Base-by-base conservation (phyloP, 1,284 basidiomycete genomes). In the Rhodotorula glutinis region DNA sequence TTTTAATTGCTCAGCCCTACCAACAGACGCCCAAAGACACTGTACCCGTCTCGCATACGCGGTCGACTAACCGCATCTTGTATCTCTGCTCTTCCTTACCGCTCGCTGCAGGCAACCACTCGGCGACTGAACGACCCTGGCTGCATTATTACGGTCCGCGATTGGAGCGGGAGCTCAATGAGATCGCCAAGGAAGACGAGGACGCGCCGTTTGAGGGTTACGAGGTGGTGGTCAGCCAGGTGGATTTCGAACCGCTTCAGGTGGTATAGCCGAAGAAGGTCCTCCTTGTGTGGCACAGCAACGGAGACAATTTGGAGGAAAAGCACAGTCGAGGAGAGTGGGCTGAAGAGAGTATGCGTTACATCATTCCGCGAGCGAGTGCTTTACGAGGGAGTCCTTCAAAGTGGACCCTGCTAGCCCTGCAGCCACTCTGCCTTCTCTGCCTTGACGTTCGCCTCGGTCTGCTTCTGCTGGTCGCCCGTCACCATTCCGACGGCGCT, bases 341-440 rank as follows among this genome's bases (percentile, higher is more conserved):
- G n/a, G n/a, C n/a, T n/a, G n/a, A n/a, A n/a, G n/a, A n/a, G n/a
- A n/a, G n/a, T n/a, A n/a, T n/a, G n/a, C n/a, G n/a, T n/a, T n/a
- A n/a, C n/a, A n/a, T n/a, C n/a, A n/a, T n/a, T n/a, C n/a, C n/a
- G n/a, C n/a, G n/a, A n/a, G n/a, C n/a, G n/a, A n/a, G n/a, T n/a
- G n/a, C n/a, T n/a, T n/a, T n/a, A n/a, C n/a, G n/a, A n/a, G n/a
- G 16, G 11, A 16, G 38, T 25, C 21, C 21, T 44, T 23, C 21
- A n/a, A 25, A 11, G 11, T 2, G 3, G 9, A 2, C 21, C 63
- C 62, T 38, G 33, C 33, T 11, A 70, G 14, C 75, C 75, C 30
- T 74, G 66, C 33, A 67, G 78, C 79, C 79, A 80, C 41, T 78
- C 78, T 3, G 79, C 78, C 70, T 78, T 78, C 68, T 76, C 75